Conservation (phyloP, 2,329 filamentous ascomycete genomes). For the Acarospora socialis region DNA sequence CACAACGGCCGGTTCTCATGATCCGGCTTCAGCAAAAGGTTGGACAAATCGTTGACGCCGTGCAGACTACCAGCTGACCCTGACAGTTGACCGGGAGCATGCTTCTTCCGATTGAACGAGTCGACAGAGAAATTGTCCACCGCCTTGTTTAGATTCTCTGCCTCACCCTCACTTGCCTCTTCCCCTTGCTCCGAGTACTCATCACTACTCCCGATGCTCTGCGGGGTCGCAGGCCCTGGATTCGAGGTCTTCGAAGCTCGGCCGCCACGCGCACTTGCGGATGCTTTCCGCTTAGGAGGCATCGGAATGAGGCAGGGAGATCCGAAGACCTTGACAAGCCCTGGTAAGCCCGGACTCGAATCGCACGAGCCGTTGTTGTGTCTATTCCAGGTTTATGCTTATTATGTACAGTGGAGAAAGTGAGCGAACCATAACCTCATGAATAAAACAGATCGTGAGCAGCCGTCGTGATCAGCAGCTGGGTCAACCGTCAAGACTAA, state of each 20-base stretch:
- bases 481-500: too few relatives aligned
- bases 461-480: too few relatives aligned
- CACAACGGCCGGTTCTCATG: conserved; percentile 81
- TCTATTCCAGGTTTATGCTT: too few relatives aligned
- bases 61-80: conserved; percentile 43
- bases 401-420: too few relatives aligned
- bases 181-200: conserved; percentile 42
- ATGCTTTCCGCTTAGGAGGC: conserved; percentile 59
- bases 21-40: conserved; percentile 70
- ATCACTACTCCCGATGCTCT: conserved; percentile 37
- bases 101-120: conserved; percentile 34
- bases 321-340: too few relatives aligned
- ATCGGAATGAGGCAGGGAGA: too few relatives aligned
- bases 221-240: conserved; percentile 29
- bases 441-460: too few relatives aligned
- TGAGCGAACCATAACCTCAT: too few relatives aligned
- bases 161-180: conserved; percentile 33
- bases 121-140: conserved; percentile 41
- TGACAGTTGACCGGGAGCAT: conserved; percentile 24
- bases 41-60: conserved; percentile 63
- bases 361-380: too few relatives aligned
- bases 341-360: too few relatives aligned
- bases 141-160: conserved; percentile 29
- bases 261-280: conserved; percentile 32
- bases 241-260: conserved; percentile 35